These are phyloP conservation scores for Ophiosphaerella korrae DNA, from an alignment of 2,329 filamentous ascomycete genomes.

Conservation along the genomic window DNA sequence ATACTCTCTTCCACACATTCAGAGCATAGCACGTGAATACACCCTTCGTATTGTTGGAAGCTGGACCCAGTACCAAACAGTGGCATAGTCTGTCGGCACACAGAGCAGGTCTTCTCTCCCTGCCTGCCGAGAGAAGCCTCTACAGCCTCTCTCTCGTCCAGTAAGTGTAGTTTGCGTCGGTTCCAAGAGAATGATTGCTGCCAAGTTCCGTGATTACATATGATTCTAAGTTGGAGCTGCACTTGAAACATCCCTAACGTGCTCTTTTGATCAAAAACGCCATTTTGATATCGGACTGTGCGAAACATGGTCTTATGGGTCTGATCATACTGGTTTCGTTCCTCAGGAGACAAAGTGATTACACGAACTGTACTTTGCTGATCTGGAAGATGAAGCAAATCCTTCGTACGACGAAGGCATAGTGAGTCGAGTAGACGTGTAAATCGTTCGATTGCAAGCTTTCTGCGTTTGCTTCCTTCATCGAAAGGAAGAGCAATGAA, in stretches of 20 bases:
- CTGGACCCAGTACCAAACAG: slow-evolving; percentile 22
- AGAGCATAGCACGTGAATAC: slow-evolving; percentile 41
- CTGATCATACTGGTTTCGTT: slow-evolving; percentile 38
- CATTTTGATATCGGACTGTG: slow-evolving; percentile 47
- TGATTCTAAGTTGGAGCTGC: slow-evolving; percentile 53
- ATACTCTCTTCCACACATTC: slow-evolving; percentile 41
- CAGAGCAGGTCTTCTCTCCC: slow-evolving; percentile 38
- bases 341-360: slow-evolving; percentile 42
- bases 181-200: slow-evolving; percentile 54
- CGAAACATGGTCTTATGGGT: slow-evolving; percentile 45
- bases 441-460: slow-evolving; percentile 29
- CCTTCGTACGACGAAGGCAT: slow-evolving; percentile 52
- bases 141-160: slow-evolving; percentile 47
- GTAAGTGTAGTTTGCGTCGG: slow-evolving; percentile 35
- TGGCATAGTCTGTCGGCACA: slow-evolving; percentile 35
- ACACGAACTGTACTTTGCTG: slow-evolving; percentile 23
- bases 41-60: slow-evolving; percentile 31
- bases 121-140: slow-evolving; percentile 27
- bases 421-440: slow-evolving; percentile 43
- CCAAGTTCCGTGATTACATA: slow-evolving; percentile 59
- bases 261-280: slow-evolving; percentile 40
- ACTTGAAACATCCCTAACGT: slow-evolving; percentile 55
- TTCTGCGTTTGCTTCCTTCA: slow-evolving; percentile 27
- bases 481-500: slow-evolving; percentile 52
- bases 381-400: slow-evolving; percentile 48